These are phyloP conservation scores for Cymbopogon citratus DNA, from an alignment of 176 grass and related monocot genomes.

Conservation along the genomic window DNA sequence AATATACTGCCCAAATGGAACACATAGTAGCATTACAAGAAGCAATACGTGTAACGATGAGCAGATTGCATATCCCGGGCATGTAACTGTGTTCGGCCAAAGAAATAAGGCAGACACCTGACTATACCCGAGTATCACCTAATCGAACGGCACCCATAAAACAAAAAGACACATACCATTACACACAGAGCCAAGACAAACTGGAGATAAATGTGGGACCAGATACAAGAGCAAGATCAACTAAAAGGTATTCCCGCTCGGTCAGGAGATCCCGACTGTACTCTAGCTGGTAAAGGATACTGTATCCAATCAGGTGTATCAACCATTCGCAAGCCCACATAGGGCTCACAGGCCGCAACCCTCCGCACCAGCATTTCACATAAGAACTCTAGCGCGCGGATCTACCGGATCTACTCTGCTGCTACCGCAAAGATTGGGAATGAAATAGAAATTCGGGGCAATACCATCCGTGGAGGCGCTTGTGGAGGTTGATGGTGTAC, in stretches of 20 bases:
- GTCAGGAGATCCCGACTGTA: slow-evolving; percentile 32
- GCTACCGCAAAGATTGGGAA: not conserved
- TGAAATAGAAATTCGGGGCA: not conserved
- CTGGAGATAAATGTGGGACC: slow-evolving; percentile 10
- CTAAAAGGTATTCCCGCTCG: slow-evolving; percentile 12
- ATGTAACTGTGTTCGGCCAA: slow-evolving; percentile 52
- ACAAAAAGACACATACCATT: too few relatives aligned
- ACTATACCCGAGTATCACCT: slow-evolving; percentile 43
- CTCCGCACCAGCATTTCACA: slow-evolving; percentile 33
- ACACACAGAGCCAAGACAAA: not conserved
- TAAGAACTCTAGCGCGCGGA: not conserved
- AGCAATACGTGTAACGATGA: slow-evolving; percentile 53
- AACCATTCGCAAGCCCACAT: slow-evolving; percentile 50
- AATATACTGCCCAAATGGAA: slow-evolving; percentile 56
- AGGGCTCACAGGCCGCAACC: slow-evolving; percentile 48
- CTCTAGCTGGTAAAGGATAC: slow-evolving; percentile 42
- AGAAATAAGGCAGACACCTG: slow-evolving; percentile 39
- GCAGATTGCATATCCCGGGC: slow-evolving; percentile 32
- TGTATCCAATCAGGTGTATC: slow-evolving; percentile 9
- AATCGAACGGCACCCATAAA: not conserved
- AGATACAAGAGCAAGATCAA: slow-evolving; percentile 52
- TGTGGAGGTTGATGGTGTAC: slow-evolving; percentile 78
- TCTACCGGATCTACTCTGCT: not conserved
- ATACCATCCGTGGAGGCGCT: slow-evolving; percentile 73
- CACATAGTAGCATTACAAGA: slow-evolving; percentile 36